phyloP scores from a whole-genome alignment of 345 rosid genomes.

The Aquilaria sinensis region DNA sequence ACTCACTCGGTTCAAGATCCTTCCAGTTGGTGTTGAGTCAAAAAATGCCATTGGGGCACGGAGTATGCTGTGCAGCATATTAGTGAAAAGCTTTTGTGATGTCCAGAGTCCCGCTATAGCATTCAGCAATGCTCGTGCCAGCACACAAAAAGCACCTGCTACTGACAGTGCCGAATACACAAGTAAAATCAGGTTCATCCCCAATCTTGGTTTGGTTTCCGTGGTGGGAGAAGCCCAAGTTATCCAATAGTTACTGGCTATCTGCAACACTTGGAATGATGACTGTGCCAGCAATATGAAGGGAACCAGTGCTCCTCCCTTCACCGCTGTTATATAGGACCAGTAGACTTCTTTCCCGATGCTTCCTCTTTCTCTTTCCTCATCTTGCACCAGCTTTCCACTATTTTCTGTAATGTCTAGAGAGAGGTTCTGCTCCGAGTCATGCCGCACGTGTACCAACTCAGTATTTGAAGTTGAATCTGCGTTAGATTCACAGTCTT shows the following conservation, averaged over 20 bases:
- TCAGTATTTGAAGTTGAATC: slow-evolving; percentile 32
- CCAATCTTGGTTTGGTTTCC: slow-evolving; percentile 37
- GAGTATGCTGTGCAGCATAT: slow-evolving; percentile 65
- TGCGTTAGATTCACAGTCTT: slow-evolving; percentile 29
- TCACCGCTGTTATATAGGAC: slow-evolving; percentile 63
- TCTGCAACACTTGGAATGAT: slow-evolving; percentile 71
- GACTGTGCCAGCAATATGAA: slow-evolving; percentile 79
- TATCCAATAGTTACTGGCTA: slow-evolving; percentile 94
- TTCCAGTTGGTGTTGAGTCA: slow-evolving; percentile 92
- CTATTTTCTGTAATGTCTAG: slow-evolving; percentile 50
- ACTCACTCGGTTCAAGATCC: slow-evolving; percentile 89
- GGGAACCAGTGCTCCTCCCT: slow-evolving; percentile 72
- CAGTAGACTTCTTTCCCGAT: slow-evolving; percentile 85
- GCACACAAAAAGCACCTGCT: slow-evolving; percentile 66
- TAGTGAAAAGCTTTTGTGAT: slow-evolving; percentile 67
- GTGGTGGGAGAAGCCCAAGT: slow-evolving; percentile 79
- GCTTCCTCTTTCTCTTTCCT: slow-evolving; percentile 86
- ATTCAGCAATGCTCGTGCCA: slow-evolving; percentile 58
- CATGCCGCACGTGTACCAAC: slow-evolving; percentile 29
- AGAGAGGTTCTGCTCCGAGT: slow-evolving; percentile 43
- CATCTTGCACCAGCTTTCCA: slow-evolving; percentile 84
- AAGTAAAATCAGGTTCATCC: slow-evolving; percentile 55
- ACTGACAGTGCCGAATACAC: slow-evolving; percentile 63
- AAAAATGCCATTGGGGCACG: slow-evolving; percentile 93
- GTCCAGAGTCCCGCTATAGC: slow-evolving; percentile 70